Evolutionary conservation across 352 stramenopile species (phyloP).

Genomic region (Phytophthora cajani): DNA sequence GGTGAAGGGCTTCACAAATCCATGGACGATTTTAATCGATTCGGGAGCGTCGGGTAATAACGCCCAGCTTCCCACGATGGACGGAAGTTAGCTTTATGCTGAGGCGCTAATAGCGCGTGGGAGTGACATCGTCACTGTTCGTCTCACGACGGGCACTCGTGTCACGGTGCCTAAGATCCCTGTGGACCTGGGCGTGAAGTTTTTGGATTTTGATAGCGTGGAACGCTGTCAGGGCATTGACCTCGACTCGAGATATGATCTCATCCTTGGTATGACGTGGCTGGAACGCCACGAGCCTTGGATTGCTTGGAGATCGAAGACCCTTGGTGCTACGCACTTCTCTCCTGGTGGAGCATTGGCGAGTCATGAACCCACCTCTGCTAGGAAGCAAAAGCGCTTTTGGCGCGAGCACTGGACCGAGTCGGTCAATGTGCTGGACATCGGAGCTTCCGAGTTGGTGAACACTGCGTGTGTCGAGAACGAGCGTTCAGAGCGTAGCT

Average conservation of each 20-base stretch:
- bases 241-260: slow-evolving; percentile 22
- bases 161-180: background rate
- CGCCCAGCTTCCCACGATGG: slow-evolving; percentile 4
- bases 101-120: slow-evolving; percentile 1
- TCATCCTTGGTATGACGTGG: slow-evolving; percentile 12
- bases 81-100: slow-evolving; percentile 18
- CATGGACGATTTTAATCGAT: slow-evolving; percentile 8
- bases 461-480: too few species aligned
- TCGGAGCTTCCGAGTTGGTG: background rate
- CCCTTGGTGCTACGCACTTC: slow-evolving; percentile 1
- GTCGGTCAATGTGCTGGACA: slow-evolving; percentile 2
- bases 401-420: slow-evolving; percentile 9
- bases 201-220: slow-evolving; percentile 14
- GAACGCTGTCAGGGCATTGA: slow-evolving; percentile 20
- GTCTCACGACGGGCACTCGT: slow-evolving; percentile 11
- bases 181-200: slow-evolving; percentile 9
- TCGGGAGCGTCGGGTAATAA: slow-evolving; percentile 15
- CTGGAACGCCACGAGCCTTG: too few species aligned
- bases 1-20: slow-evolving; percentile 8
- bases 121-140: slow-evolving; percentile 3
- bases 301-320: slow-evolving; percentile 1
- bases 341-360: too few species aligned
- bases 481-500: too few species aligned
- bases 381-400: slow-evolving; percentile 3
- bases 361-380: too few species aligned